phyloP scores from a whole-genome alignment of 2,329 filamentous ascomycete genomes.

The Xylariaceae sp. region DNA sequence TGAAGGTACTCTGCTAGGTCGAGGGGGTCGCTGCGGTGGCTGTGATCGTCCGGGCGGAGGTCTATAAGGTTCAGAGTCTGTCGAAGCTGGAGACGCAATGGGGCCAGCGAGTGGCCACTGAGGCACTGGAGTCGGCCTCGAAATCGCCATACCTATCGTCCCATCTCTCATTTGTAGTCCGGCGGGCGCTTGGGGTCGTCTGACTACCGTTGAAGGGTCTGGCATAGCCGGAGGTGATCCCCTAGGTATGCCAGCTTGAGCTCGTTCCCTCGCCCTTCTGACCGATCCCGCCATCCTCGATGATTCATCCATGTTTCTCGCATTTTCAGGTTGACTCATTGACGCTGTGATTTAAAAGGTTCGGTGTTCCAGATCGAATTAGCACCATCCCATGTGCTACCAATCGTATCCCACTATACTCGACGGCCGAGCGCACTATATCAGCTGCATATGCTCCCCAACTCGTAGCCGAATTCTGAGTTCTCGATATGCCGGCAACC shows the following conservation, averaged over 20 bases:
- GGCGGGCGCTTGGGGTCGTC: conserved; percentile 45
- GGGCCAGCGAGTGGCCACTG: conserved; percentile 49
- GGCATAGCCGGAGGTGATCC: conserved; percentile 39
- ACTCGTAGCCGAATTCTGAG: conserved; percentile 21
- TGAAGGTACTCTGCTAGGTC: conserved; percentile 66
- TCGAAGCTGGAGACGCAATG: conserved; percentile 33
- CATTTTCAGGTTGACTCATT: conserved; percentile 65
- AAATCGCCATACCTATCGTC: conserved; percentile 55
- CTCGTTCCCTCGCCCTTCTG: conserved; percentile 61
- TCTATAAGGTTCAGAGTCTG: conserved; percentile 52
- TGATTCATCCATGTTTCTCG: conserved; percentile 57
- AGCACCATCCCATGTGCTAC: conserved; percentile 32
- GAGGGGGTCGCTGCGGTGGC: conserved; percentile 64
- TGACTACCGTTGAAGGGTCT: conserved; percentile 41
- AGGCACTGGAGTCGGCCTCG: conserved; percentile 49
- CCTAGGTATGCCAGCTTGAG: conserved; percentile 50
- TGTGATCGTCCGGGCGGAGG: conserved; percentile 58
- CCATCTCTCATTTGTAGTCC: conserved; percentile 48
- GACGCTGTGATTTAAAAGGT: conserved; percentile 45
- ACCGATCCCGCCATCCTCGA: conserved; percentile 55
- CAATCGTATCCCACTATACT: conserved; percentile 28
- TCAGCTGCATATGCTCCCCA: conserved; percentile 33
- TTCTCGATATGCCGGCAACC: conserved; percentile 31
- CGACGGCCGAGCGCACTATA: conserved; percentile 28
- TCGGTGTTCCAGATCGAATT: conserved; percentile 31